A percentile compares a stretch with the other conserved stretches of the same genome.
phyloP scores from a whole-genome alignment of 495 filamentous ascomycete species.

The Amphirosellinia nigrospora region DNA sequence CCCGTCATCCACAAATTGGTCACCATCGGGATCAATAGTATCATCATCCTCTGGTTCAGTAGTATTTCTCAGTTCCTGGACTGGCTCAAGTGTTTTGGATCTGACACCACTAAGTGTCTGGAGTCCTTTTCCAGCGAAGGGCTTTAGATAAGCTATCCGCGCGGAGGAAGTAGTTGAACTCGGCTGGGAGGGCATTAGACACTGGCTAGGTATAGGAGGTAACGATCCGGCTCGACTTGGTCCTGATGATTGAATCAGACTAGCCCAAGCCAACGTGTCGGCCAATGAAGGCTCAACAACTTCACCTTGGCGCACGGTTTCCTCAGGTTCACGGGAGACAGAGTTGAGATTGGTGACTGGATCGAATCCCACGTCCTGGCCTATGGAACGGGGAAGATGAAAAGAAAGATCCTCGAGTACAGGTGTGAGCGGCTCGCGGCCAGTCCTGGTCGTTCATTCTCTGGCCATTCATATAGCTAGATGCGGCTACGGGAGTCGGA shows the following conservation, averaged over 20 bases:
- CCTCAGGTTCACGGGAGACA: conserved; percentile 33
- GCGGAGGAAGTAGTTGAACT: conserved; percentile 55
- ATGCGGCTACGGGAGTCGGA: conserved; percentile 25
- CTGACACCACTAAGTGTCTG: conserved; percentile 51
- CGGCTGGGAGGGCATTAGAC: conserved; percentile 53
- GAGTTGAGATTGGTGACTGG: conserved; percentile 37
- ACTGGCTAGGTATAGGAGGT: conserved; percentile 60
- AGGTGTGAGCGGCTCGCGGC: conserved; percentile 52
- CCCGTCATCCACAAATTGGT: conserved; percentile 33
- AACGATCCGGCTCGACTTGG: conserved; percentile 39
- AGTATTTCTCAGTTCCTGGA: conserved; percentile 31
- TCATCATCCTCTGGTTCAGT: conserved; percentile 36
- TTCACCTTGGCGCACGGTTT: conserved; percentile 31
- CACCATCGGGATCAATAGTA: conserved; percentile 20
- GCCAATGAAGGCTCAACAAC: conserved; percentile 45
- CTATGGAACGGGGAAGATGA: conserved; percentile 39
- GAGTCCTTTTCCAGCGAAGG: conserved; percentile 56
- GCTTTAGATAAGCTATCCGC: conserved; percentile 51
- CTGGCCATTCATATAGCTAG: conserved; percentile 43
- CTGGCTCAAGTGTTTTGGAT: conserved; percentile 40
- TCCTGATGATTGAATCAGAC: conserved; percentile 49
- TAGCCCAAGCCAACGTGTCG: conserved; percentile 58
- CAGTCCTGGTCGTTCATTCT: conserved; percentile 49
- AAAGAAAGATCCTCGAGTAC: conserved; percentile 47
- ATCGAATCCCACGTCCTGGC: conserved; percentile 44